A percentile compares a stretch with the other conserved stretches of the same genome.
Conservation (phyloP, 805 yeast genomes). For the Komagataella pseudopastoris region DNA sequence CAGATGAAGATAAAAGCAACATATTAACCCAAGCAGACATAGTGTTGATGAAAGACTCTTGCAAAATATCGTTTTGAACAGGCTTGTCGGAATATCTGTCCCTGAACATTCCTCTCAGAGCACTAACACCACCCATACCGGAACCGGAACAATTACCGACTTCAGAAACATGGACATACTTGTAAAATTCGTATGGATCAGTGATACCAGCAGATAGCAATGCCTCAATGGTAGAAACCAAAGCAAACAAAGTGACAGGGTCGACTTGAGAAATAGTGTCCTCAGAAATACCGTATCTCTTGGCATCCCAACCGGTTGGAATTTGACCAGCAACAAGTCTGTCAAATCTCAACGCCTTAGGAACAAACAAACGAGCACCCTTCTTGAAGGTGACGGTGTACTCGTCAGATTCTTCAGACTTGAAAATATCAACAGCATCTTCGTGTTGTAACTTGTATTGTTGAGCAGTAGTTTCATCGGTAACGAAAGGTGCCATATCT, state of each 20-base stretch:
- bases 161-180: slow-evolving; percentile 96
- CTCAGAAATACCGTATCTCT: slow-evolving; percentile 86
- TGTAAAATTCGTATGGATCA: slow-evolving; percentile 97
- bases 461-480: slow-evolving; percentile 89
- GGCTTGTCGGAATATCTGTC: slow-evolving; percentile 89
- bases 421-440: slow-evolving; percentile 84
- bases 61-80: slow-evolving; percentile 93
- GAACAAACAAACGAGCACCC: slow-evolving; percentile 86
- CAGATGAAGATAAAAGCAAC: slow-evolving; percentile 92
- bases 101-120: slow-evolving; percentile 94
- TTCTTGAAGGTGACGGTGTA: slow-evolving; percentile 80
- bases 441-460: slow-evolving; percentile 92
- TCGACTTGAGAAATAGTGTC: slow-evolving; percentile 92
- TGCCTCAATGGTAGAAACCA: slow-evolving; percentile 93
- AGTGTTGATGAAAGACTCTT: slow-evolving; percentile 97
- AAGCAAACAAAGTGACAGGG: slow-evolving; percentile 83
- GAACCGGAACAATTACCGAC: slow-evolving; percentile 99
- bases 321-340: slow-evolving; percentile 84
- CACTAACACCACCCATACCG: slow-evolving; percentile 99
- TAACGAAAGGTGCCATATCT: slow-evolving; percentile 91
- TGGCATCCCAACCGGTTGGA: slow-evolving; percentile 98
- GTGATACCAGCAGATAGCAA: slow-evolving; percentile 89
- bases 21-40: slow-evolving; percentile 99
- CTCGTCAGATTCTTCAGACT: slow-evolving; percentile 81
- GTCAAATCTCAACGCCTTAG: slow-evolving; percentile 70